A percentile compares a stretch with the other conserved stretches of the same genome.
phyloP scores from a whole-genome alignment of 345 rosid genomes.

The Punica granatum region DNA sequence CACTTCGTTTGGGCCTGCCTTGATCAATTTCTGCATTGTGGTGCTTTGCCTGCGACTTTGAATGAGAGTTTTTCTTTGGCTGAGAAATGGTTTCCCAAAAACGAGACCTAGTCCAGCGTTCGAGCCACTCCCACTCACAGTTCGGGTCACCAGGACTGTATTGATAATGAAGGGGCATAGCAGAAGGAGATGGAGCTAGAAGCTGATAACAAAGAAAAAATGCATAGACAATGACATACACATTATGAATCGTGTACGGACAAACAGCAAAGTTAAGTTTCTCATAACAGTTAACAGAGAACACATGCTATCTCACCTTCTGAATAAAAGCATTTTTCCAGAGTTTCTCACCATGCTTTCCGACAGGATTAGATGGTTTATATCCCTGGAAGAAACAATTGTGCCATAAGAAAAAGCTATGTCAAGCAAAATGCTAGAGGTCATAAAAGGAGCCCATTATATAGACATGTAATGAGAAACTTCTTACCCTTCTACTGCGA shows the following conservation, averaged over 20 bases:
- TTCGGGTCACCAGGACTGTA: conserved; percentile 51
- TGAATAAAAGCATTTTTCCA: conserved; percentile 38
- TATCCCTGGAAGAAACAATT: conserved; percentile 28
- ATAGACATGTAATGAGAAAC: conserved; percentile 9
- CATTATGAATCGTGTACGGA: neutral
- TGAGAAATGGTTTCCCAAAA: conserved; percentile 47
- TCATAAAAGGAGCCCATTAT: neutral
- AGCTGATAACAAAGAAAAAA: conserved; percentile 38
- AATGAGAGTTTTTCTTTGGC: conserved; percentile 27
- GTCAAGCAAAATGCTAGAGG: neutral
- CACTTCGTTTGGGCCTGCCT: conserved; percentile 36
- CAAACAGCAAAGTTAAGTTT: neutral
- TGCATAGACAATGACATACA: neutral
- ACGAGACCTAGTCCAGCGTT: conserved; percentile 56
- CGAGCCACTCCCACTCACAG: conserved; percentile 57
- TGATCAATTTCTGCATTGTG: conserved; percentile 28
- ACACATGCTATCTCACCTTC: conserved; percentile 34
- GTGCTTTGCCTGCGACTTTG: conserved; percentile 22
- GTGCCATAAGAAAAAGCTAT: neutral
- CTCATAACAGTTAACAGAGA: neutral
- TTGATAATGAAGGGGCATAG: conserved; percentile 40
- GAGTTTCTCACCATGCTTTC: conserved; percentile 25
- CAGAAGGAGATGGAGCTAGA: conserved; percentile 35
- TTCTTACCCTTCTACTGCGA: conserved; percentile 50
- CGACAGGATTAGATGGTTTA: conserved; percentile 19